phyloP scores from a whole-genome alignment of 768 basidiomycete species.

The Infundibulicybe gibba region DNA sequence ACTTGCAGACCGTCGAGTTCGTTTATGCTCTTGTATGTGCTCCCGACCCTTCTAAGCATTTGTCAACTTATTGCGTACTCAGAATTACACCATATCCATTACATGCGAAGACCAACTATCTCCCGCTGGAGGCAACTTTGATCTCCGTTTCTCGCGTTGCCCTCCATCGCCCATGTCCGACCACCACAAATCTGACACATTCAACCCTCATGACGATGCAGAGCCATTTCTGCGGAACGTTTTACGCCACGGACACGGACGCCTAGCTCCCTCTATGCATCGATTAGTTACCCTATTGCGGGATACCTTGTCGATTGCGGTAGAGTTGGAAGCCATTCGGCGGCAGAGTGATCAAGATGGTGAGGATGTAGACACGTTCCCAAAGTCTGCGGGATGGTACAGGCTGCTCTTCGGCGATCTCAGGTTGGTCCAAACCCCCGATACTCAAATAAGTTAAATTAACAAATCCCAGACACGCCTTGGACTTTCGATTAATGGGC shows the following conservation, averaged over 20 bases:
- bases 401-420: slow-evolving; percentile 68
- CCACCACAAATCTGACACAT: slow-evolving; percentile 18
- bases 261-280: slow-evolving; percentile 61
- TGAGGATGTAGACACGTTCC: slow-evolving; percentile 56
- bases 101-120: slow-evolving; percentile 76
- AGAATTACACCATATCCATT: slow-evolving; percentile 79
- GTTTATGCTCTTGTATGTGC: slow-evolving; percentile 61
- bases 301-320: slow-evolving; percentile 74
- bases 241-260: slow-evolving; percentile 61
- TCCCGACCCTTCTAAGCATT: neutral
- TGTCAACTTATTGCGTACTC: neutral
- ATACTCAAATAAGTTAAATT: slow-evolving; percentile 1
- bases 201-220: slow-evolving; percentile 78
- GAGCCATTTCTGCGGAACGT: slow-evolving; percentile 73
- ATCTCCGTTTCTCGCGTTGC: slow-evolving; percentile 66
- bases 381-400: slow-evolving; percentile 83
- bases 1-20: slow-evolving; percentile 90
- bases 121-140: slow-evolving; percentile 65
- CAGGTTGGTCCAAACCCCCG: slow-evolving; percentile 35
- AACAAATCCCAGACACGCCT: slow-evolving; percentile 51
- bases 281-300: slow-evolving; percentile 66
- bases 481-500: slow-evolving; percentile 77
- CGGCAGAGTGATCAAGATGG: slow-evolving; percentile 27
- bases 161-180: slow-evolving; percentile 9
- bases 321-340: slow-evolving; percentile 60